Percentiles rank a stretch among this genome's conserved stretches.
Conservation (phyloP, 768 basidiomycete genomes). For the Lactarius psammicola region DNA sequence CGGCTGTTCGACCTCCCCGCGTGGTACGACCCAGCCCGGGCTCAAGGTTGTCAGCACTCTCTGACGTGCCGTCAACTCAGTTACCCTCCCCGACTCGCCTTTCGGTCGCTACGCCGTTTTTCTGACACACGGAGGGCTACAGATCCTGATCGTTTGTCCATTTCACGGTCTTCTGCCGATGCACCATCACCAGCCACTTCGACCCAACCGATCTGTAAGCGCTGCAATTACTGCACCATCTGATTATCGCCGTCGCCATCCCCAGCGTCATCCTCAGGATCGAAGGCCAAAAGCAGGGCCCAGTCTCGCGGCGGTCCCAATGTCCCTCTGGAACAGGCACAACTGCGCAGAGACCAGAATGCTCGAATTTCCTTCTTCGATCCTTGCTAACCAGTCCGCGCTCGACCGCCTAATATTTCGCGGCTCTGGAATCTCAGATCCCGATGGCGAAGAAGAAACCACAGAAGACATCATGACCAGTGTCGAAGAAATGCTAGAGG, state of each 20-base stretch:
- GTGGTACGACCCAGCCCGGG: neutral
- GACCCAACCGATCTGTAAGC: constrained; percentile 4
- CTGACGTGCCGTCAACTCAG: constrained; percentile 14
- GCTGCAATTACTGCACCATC: neutral
- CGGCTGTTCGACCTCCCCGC: constrained; percentile 15
- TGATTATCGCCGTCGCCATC: constrained; percentile 20
- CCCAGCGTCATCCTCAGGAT: constrained; percentile 15
- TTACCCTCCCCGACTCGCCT: constrained; percentile 23
- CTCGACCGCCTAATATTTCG: constrained; percentile 67
- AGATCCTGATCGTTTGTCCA: constrained; percentile 17
- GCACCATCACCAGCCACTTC: constrained; percentile 23
- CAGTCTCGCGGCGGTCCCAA: constrained; percentile 19
- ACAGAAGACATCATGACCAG: constrained; percentile 81
- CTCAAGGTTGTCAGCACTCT: neutral
- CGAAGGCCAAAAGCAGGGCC: constrained; percentile 2
- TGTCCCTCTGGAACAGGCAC: constrained; percentile 34
- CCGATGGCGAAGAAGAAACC: constrained; percentile 58
- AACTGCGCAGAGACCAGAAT: constrained; percentile 57
- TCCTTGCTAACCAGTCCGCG: constrained; percentile 67
- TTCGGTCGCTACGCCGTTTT: constrained; percentile 17
- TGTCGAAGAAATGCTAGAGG: constrained; percentile 98
- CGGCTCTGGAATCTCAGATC: constrained; percentile 32
- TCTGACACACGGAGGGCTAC: constrained; percentile 13
- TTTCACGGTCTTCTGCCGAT: constrained; percentile 24
- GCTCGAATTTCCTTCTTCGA: constrained; percentile 82